phyloP scores from a whole-genome alignment of 192 early-diverging fungal genomes.

The Physocladia obscura region DNA sequence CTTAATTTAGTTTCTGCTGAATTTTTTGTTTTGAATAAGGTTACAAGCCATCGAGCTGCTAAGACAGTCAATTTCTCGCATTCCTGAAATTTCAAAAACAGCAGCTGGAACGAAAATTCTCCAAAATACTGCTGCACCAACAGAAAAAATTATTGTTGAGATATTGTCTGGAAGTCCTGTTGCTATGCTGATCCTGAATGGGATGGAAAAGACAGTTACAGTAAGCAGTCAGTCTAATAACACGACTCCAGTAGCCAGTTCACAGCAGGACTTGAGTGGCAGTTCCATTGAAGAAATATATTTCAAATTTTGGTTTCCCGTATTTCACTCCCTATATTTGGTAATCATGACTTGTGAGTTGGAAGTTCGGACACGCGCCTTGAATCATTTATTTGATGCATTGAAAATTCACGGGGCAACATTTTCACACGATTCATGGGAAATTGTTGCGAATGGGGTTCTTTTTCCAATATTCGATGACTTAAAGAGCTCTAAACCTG shows the following conservation, averaged over 20 bases:
- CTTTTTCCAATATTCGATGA: conserved; percentile 92
- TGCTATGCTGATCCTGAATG: conserved; percentile 21
- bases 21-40: too few relatives aligned
- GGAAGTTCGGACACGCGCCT: conserved; percentile 83
- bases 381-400: conserved; percentile 82
- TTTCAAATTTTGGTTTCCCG: conserved; percentile 75
- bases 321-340: conserved; percentile 84
- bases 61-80: conserved; percentile 42
- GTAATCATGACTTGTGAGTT: conserved; percentile 90
- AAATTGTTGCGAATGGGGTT: conserved; percentile 74
- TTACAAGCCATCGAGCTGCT: conserved; percentile 58
- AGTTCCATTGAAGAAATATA: conserved; percentile 50
- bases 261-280: neutral
- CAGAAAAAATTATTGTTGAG: conserved; percentile 30
- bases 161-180: conserved; percentile 22
- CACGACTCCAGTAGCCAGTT: conserved; percentile 1
- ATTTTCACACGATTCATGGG: conserved; percentile 82
- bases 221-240: neutral
- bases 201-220: conserved; percentile 16
- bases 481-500: conserved; percentile 55
- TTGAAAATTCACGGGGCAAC: conserved; percentile 71
- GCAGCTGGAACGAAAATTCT: conserved; percentile 25
- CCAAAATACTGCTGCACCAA: conserved; percentile 20
- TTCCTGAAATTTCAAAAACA: conserved; percentile 47
- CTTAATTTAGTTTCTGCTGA: neutral